Evolutionary conservation across 306 rosid genomes (phyloP).

Genomic region (Crotalaria pallida): DNA sequence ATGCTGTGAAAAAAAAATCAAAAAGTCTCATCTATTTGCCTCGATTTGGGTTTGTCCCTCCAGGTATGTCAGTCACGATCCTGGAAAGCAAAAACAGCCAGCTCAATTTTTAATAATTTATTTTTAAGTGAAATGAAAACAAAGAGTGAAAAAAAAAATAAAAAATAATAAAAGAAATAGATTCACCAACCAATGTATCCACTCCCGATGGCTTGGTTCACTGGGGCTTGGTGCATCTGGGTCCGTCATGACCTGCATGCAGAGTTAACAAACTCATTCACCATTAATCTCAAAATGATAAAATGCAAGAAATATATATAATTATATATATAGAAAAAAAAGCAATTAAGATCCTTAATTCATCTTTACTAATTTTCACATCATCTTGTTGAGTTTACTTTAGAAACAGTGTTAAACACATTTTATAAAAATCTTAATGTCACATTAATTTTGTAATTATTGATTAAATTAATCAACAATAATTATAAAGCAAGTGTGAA

Average conservation of each 20-base stretch:
- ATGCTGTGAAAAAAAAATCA: not conserved
- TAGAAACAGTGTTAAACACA: too few relatives aligned
- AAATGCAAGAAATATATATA: not conserved
- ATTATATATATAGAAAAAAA: too few relatives aligned
- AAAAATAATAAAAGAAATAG: not conserved
- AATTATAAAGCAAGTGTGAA: too few relatives aligned
- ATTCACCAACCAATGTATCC: slow-evolving; percentile 63
- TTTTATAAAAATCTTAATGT: too few relatives aligned
- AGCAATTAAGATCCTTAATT: too few relatives aligned
- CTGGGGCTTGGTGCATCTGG: slow-evolving; percentile 98
- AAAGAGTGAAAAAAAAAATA: not conserved
- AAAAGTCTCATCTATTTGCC: slow-evolving; percentile 31
- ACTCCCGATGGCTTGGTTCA: slow-evolving; percentile 85
- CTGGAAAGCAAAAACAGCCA: slow-evolving; percentile 19
- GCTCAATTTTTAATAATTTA: not conserved
- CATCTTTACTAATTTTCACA: too few relatives aligned
- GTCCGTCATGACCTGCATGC: slow-evolving; percentile 79
- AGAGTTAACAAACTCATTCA: not conserved
- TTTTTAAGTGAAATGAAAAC: too few relatives aligned
- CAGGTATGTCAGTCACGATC: slow-evolving; percentile 80
- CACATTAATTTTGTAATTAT: too few relatives aligned
- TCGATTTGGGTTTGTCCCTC: slow-evolving; percentile 55
- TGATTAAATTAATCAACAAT: too few relatives aligned
- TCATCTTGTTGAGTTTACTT: too few relatives aligned
- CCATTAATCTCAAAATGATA: not conserved